phyloP scores from a whole-genome alignment of 2,329 filamentous ascomycete genomes.

The Pseudogymnoascus destructans region DNA sequence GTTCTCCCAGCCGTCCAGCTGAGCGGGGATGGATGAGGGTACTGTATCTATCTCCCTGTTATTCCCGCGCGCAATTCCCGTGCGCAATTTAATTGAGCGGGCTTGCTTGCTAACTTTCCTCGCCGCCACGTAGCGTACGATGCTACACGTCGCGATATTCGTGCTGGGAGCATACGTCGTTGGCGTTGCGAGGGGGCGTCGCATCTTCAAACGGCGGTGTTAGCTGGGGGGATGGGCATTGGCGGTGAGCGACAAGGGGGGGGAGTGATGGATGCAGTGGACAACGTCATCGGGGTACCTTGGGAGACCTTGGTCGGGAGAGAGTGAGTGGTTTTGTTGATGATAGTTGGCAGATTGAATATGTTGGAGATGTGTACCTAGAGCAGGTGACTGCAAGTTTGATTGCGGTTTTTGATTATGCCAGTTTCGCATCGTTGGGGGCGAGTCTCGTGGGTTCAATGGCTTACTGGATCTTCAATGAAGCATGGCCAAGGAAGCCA shows the following conservation, averaged over 20 bases:
- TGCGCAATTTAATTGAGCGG: too few species aligned
- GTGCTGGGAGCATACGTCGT: background rate
- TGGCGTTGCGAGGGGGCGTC: slow-evolving; percentile 3
- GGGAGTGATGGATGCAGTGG: background rate
- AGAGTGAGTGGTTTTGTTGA: background rate
- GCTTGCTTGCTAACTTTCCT: background rate
- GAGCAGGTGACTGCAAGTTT: background rate
- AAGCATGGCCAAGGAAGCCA: background rate
- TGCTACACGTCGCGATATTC: background rate
- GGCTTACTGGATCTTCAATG: background rate
- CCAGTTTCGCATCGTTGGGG: background rate
- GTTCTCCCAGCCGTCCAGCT: background rate
- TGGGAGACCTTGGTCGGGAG: background rate
- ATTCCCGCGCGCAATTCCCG: too few species aligned
- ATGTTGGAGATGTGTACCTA: background rate
- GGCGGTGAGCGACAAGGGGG: background rate
- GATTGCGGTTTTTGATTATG: background rate
- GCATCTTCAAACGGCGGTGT: background rate
- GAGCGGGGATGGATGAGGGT: background rate
- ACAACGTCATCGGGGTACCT: background rate
- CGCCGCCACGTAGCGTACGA: too few species aligned
- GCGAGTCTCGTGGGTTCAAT: background rate
- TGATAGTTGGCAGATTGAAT: background rate
- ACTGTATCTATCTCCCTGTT: too few species aligned
- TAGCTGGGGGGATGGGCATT: background rate